Percentiles rank a stretch among this genome's conserved stretches.
Conservation (phyloP, 768 basidiomycete species). For the Multifurca ochricompacta region DNA sequence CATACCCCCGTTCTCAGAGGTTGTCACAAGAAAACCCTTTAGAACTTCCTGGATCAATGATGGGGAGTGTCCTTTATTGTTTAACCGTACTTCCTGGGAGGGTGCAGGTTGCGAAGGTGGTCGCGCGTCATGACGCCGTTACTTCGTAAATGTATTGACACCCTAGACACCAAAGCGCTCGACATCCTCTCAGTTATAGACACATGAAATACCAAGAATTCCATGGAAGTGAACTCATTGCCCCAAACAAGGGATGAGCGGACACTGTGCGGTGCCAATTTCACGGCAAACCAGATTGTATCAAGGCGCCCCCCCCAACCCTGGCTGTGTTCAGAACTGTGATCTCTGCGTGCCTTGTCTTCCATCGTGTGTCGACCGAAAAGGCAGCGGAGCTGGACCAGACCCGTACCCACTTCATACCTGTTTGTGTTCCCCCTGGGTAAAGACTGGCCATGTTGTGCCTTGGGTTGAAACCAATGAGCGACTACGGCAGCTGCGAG, state of each 20-base stretch:
- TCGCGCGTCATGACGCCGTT: conserved; percentile 16
- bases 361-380: neutral
- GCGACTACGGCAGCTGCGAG: neutral
- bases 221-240: conserved; percentile 3
- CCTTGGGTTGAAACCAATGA: neutral
- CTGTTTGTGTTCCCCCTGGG: neutral
- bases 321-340: neutral
- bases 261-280: conserved; percentile 11
- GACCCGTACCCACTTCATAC: neutral
- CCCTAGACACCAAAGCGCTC: conserved; percentile 14
- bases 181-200: conserved; percentile 9
- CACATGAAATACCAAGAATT: conserved; percentile 12
- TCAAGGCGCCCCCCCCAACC: neutral
- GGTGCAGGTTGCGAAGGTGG: conserved; percentile 4
- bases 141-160: conserved; percentile 14
- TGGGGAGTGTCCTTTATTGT: conserved; percentile 17
- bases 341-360: neutral
- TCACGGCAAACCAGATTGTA: conserved; percentile 1
- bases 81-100: conserved; percentile 11
- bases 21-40: neutral
- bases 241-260: conserved; percentile 8
- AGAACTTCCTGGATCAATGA: conserved; percentile 14
- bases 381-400: neutral
- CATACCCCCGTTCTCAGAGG: neutral
- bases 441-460: neutral